Percentiles rank a stretch among this genome's conserved stretches.
These are phyloP conservation scores for Aspergillus novoparasiticus DNA, from an alignment of 2,329 filamentous ascomycete genomes.

Conservation along the genomic window DNA sequence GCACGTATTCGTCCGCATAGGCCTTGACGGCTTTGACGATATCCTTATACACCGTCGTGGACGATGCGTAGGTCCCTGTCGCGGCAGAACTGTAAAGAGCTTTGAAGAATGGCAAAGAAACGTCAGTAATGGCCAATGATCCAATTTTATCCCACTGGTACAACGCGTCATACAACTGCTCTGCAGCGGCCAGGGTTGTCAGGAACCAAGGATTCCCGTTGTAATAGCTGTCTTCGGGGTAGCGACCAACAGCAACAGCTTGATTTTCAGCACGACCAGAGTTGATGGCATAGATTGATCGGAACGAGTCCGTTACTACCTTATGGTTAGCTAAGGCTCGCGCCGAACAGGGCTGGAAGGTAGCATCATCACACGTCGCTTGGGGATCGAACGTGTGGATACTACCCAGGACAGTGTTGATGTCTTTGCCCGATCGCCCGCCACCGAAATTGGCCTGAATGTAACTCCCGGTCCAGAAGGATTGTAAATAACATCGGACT, in stretches of 20 bases:
- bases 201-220: slow-evolving; percentile 81
- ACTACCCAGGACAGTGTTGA: slow-evolving; percentile 64
- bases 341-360: slow-evolving; percentile 77
- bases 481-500: slow-evolving; percentile 72
- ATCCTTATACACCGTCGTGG: slow-evolving; percentile 54
- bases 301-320: slow-evolving; percentile 73
- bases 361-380: slow-evolving; percentile 45
- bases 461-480: slow-evolving; percentile 69
- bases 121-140: slow-evolving; percentile 64
- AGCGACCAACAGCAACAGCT: slow-evolving; percentile 59
- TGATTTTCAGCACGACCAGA: slow-evolving; percentile 27
- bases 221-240: slow-evolving; percentile 73
- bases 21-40: slow-evolving; percentile 63
- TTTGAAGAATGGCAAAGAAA: slow-evolving; percentile 72
- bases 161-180: slow-evolving; percentile 76
- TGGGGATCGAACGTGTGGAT: slow-evolving; percentile 46
- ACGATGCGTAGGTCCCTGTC: slow-evolving; percentile 66
- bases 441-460: slow-evolving; percentile 64
- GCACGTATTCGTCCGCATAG: slow-evolving; percentile 63
- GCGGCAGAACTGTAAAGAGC: slow-evolving; percentile 62
- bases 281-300: slow-evolving; percentile 65
- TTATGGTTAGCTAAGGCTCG: slow-evolving; percentile 74
- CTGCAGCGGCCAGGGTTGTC: slow-evolving; percentile 73
- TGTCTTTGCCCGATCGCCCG: slow-evolving; percentile 69
- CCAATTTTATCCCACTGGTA: slow-evolving; percentile 69